These are phyloP conservation scores for Wickerhamomyces mucosus DNA, from an alignment of 805 yeast species.

Conservation along the genomic window DNA sequence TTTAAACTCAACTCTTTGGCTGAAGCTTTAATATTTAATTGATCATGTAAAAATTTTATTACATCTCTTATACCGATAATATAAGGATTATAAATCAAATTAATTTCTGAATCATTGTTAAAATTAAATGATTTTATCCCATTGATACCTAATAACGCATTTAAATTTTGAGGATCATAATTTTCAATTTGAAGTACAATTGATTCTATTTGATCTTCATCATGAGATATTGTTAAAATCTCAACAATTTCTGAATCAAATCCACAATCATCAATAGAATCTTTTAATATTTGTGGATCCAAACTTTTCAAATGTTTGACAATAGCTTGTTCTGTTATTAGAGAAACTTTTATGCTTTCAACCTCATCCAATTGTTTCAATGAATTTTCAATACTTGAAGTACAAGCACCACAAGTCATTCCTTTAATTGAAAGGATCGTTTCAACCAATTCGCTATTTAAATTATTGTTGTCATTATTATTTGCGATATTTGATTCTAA, in stretches of 20 bases:
- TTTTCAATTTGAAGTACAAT: conserved; percentile 4
- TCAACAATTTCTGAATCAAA: conserved; percentile 40
- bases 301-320: conserved; percentile 36
- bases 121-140: conserved; percentile 22
- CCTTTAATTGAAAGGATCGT: conserved; percentile 14
- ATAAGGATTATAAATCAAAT: conserved; percentile 39
- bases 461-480: not conserved
- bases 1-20: conserved; percentile 57
- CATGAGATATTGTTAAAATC: not conserved
- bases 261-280: conserved; percentile 67
- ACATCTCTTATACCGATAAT: conserved; percentile 56
- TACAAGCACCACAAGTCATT: conserved; percentile 25
- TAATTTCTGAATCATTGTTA: conserved; percentile 8
- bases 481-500: conserved; percentile 1
- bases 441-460: conserved; percentile 5
- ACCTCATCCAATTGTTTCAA: conserved; percentile 44
- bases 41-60: conserved; percentile 40
- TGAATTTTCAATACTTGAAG: conserved; percentile 52
- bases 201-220: conserved; percentile 2
- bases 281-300: conserved; percentile 27
- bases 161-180: conserved; percentile 26
- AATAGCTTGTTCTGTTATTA: conserved; percentile 65
- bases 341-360: conserved; percentile 48
- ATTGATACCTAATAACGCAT: conserved; percentile 24
- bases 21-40: conserved; percentile 42